A percentile compares a stretch with the other conserved stretches of the same genome.
These are phyloP conservation scores for Plectosphaerella cucumerina DNA, from an alignment of 2,329 filamentous ascomycete species.

Conservation along the genomic window DNA sequence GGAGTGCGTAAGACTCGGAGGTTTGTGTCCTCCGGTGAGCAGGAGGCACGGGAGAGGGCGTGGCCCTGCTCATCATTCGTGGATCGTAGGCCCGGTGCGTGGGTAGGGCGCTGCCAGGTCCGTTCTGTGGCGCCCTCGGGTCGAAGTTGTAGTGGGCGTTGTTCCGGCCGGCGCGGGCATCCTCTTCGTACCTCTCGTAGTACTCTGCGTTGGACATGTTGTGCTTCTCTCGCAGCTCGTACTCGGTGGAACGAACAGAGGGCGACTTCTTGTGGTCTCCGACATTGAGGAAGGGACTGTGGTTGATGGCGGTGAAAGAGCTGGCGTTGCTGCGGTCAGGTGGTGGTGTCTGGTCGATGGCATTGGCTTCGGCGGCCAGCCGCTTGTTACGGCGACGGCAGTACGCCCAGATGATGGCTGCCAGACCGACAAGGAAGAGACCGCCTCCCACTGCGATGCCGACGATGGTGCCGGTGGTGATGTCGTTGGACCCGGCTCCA, in stretches of 20 bases:
- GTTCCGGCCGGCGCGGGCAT: conserved; percentile 10
- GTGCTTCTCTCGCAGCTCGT: conserved; percentile 16
- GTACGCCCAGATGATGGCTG: conserved; percentile 42
- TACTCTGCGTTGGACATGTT: conserved; percentile 31
- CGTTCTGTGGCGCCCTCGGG: conserved; percentile 15
- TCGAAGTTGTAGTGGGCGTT: conserved; percentile 21
- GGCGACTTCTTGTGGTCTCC: conserved; percentile 22
- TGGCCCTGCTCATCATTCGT: conserved; percentile 24
- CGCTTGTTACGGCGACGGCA: conserved; percentile 37
- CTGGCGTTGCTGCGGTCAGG: conserved; percentile 8
- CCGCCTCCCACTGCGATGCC: conserved; percentile 47
- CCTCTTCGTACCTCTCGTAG: conserved; percentile 32
- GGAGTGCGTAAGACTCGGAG: conserved; percentile 28
- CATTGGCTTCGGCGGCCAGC: conserved; percentile 18
- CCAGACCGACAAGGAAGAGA: conserved; percentile 35
- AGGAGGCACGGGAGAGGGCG: conserved; percentile 4
- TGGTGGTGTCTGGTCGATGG: conserved; percentile 10
- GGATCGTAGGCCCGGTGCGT: conserved; percentile 47
- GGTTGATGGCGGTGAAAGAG: conserved; percentile 12
- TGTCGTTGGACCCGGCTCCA: conserved; percentile 21
- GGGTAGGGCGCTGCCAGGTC: conserved; percentile 30
- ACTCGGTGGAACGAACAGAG: conserved; percentile 14
- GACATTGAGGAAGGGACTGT: conserved; percentile 14
- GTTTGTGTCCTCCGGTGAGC: conserved; percentile 15
- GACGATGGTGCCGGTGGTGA: conserved; percentile 46